Base-by-base conservation (phyloP, 2,329 filamentous ascomycete species). In the Mycogone perniciosa region DNA sequence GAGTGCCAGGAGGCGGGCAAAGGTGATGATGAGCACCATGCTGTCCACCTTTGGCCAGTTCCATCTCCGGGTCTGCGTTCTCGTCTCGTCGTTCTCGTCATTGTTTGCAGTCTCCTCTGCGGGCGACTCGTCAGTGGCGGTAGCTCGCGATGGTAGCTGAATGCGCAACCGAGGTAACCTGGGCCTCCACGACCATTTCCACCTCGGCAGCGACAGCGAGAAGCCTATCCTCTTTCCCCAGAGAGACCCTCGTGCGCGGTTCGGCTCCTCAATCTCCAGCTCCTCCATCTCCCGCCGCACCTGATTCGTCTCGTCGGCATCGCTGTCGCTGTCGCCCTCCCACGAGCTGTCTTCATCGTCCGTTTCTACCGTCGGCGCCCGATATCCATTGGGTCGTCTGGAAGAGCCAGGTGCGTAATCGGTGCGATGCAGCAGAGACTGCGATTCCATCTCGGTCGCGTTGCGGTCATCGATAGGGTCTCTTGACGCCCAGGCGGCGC, bases 221-320 rank as follows among this genome's bases (percentile, higher is more conserved):
- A 78, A 76, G 26, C 73, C 72, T 61, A 82, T 79, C 41, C 76
- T 68, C 65, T 82, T 82, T 46, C 75, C 72, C 74, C 77, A 82
- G 48, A 72, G 64, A 2, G 71, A 74, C 27, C 73, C 65, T 31
- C 70, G 67, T 48, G 70, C 60, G 52, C 67, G 63, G 44, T 71
- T 67, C 30, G 82, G 81, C 59, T 95, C 89, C 61, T 89, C 80
- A 39, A 95, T 81, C 59, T 95, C 89, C 78, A 95, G 84, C 77
- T 96, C 87, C 64, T 95, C 82, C 73, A 97, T 85, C 69, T 93
- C 88, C 58, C 86, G 80, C 56, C 88, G 83, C 60, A 93, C 77
- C 56, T 84, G 81, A 31, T 80, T 81, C 35, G 81, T 81, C 57
- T 87, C 78, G 31, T 67, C 77, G 38, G 67, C 65, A 44, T 72